Conservation (phyloP, 2,329 filamentous ascomycete genomes). For the Penicillium sumatraense region DNA sequence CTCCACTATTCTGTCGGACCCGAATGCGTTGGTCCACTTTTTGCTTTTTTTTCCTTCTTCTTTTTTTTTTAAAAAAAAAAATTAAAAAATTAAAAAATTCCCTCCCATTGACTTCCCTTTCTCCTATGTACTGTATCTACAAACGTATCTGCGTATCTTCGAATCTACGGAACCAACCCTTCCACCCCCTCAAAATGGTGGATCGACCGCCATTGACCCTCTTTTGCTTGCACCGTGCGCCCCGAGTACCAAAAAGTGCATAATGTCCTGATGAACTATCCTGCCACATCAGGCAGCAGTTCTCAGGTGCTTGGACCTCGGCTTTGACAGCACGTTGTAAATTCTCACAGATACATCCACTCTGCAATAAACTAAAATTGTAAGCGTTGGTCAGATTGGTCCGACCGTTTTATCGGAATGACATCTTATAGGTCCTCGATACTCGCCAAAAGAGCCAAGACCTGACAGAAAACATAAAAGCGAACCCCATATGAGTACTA, state of each 20-base stretch:
- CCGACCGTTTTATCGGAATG: neutral
- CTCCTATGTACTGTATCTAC: neutral
- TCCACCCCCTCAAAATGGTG: slow-evolving; percentile 5
- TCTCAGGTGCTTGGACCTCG: slow-evolving; percentile 13
- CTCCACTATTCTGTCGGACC: slow-evolving; percentile 9
- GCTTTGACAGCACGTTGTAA: slow-evolving; percentile 10
- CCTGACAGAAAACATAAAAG: neutral
- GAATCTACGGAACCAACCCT: neutral
- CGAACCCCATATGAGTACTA: neutral
- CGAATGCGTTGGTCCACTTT: slow-evolving; percentile 9
- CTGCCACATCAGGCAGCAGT: slow-evolving; percentile 24
- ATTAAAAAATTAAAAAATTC: no score
- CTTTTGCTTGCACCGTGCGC: slow-evolving; percentile 4
- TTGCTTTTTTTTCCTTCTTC: neutral
- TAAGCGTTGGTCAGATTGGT: slow-evolving; percentile 2
- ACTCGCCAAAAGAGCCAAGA: neutral
- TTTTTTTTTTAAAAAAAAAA: neutral
- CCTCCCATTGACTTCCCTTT: neutral
- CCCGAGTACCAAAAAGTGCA: neutral
- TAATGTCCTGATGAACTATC: neutral
- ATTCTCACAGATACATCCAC: slow-evolving; percentile 2
- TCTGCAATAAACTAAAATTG: neutral
- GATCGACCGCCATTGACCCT: slow-evolving; percentile 6
- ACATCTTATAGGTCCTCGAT: neutral
- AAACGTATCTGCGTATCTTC: neutral